Conservation (phyloP, 192 early-diverging fungal genomes). For the Piromyces sp. region DNA sequence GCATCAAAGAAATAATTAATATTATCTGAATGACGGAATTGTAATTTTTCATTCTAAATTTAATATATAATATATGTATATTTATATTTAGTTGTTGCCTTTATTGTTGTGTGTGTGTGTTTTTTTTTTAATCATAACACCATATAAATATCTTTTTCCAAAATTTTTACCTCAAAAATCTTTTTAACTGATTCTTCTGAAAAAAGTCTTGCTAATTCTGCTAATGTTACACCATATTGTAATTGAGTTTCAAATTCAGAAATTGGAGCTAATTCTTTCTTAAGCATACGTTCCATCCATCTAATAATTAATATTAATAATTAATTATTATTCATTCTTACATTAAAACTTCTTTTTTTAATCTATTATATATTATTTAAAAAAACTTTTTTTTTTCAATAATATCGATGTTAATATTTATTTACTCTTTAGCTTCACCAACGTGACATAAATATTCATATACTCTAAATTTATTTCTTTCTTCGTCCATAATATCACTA, state of each 20-base stretch:
- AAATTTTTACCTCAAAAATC: not conserved
- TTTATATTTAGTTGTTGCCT: no score
- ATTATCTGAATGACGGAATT: slow-evolving; percentile 93
- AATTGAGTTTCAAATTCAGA: not conserved
- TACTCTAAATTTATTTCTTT: not conserved
- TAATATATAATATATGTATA: no score
- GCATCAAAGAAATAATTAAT: slow-evolving; percentile 84
- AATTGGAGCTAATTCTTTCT: not conserved
- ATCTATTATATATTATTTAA: no score
- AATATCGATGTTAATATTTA: no score
- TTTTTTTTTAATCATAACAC: no score
- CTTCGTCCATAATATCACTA: not conserved
- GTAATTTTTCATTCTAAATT: slow-evolving; percentile 27
- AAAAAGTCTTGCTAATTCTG: not conserved
- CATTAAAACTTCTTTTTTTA: no score
- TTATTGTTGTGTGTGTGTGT: no score
- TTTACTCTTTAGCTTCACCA: not conserved
- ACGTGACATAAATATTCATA: not conserved
- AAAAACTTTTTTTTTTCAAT: no score
- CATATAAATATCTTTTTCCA: no score
- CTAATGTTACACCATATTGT: not conserved
- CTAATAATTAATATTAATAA: not conserved
- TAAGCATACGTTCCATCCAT: not conserved
- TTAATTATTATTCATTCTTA: no score
- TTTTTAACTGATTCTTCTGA: not conserved